Conservation (phyloP, 148 eudicot genomes). For the Dianthus caryophyllus region DNA sequence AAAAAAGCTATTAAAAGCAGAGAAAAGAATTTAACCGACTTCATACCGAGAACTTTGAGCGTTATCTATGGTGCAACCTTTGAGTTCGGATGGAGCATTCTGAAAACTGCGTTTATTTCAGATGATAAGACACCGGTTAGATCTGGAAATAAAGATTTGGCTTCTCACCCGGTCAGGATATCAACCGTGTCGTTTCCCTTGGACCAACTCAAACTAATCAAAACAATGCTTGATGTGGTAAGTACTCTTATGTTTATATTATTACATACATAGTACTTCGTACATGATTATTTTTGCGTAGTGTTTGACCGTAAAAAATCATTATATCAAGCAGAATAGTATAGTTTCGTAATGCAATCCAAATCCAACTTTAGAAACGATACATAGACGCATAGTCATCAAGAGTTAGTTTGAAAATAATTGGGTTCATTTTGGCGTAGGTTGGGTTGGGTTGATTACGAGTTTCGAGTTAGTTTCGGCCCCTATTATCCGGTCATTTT, state of each 20-base stretch:
- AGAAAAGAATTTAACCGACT: not conserved
- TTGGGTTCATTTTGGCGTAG: not conserved
- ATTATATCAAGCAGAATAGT: not conserved
- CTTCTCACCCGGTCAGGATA: slow-evolving; percentile 12
- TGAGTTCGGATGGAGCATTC: slow-evolving; percentile 58
- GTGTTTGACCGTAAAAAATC: not conserved
- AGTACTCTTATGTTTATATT: not conserved
- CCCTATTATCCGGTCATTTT: too few relatives aligned
- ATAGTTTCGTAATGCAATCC: not conserved
- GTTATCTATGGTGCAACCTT: slow-evolving; percentile 23
- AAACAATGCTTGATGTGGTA: slow-evolving; percentile 39
- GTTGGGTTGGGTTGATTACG: too few relatives aligned
- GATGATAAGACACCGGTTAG: slow-evolving; percentile 34
- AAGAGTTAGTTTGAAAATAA: not conserved
- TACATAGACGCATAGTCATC: not conserved
- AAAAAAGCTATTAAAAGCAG: not conserved
- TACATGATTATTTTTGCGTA: not conserved
- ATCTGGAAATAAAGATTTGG: slow-evolving; percentile 22
- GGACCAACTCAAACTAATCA: slow-evolving; percentile 31
- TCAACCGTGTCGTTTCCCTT: slow-evolving; percentile 25
- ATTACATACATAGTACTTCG: too few relatives aligned
- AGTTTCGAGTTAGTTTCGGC: too few relatives aligned
- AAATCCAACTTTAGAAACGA: not conserved
- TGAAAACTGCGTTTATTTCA: slow-evolving; percentile 37
- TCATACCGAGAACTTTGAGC: slow-evolving; percentile 19